Conservation (phyloP, 2,329 filamentous ascomycete species). For the Tolypocladium ovalisporum region DNA sequence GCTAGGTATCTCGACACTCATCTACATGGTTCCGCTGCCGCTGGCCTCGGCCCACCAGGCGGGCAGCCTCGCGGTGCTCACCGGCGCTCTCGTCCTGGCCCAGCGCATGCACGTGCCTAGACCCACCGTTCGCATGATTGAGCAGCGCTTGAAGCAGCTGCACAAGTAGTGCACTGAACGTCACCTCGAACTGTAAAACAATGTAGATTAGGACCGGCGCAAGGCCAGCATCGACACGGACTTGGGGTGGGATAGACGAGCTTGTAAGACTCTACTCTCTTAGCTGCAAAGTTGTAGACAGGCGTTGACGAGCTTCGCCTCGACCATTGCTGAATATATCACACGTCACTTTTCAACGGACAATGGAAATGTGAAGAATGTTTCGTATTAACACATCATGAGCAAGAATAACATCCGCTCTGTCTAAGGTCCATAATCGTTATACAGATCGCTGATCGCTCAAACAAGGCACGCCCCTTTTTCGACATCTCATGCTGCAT, state of each 20-base stretch:
- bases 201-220: not conserved
- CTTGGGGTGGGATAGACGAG: not conserved
- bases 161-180: not conserved
- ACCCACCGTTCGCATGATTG: conserved; percentile 48
- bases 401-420: conserved; percentile 11
- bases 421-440: conserved; percentile 14
- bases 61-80: conserved; percentile 74
- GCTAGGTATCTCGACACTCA: conserved; percentile 80
- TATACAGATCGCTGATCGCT: conserved; percentile 9
- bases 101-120: conserved; percentile 67
- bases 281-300: not conserved
- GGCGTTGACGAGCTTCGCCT: not conserved
- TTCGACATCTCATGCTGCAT: not conserved
- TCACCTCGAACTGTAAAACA: conserved; percentile 1
- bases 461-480: conserved; percentile 1
- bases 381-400: conserved; percentile 22
- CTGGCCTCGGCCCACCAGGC: conserved; percentile 90
- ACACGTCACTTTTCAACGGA: not conserved
- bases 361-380: not conserved
- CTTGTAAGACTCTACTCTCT: not conserved
- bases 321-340: not conserved
- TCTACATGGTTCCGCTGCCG: conserved; percentile 85
- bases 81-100: conserved; percentile 68
- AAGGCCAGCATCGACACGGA: not conserved
- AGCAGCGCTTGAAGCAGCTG: conserved; percentile 33